Base-by-base conservation (phyloP, 768 basidiomycete genomes). In the Botryobasidium botryosum region DNA sequence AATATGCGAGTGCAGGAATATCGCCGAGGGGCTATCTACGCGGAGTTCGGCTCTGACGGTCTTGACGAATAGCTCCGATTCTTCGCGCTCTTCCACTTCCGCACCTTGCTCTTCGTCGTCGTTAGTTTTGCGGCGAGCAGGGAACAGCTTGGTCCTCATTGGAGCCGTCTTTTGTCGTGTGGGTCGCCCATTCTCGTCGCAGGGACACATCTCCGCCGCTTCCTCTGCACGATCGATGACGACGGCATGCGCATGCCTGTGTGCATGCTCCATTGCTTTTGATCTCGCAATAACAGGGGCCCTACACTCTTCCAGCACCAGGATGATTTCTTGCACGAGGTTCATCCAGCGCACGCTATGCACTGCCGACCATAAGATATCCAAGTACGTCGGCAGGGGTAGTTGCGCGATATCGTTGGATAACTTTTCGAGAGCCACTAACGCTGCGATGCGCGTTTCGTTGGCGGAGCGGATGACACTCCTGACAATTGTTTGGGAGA, bases 161-260 rank as follows among this genome's bases (percentile, higher is more conserved):
- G 72, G 71, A 1, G 68, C 55, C 1, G 59, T 65, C 8, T 61
- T 56, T 47, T 71, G 71, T 40, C 59, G 64, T 47, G 59, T 63
- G 3, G 72, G 71, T 41, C 64, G 61, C 2, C 77, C 77, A 12
- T 65, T 60, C n/a, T 76, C 74, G 48, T 76, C 69, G 45, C 76
- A 78, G 6, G 76, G 76, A 55, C 75, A 79, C 51, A 70, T 67
- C 47, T 77, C 74, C 1, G 68, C 68, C 4, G 76, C 77, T 52
- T 79, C 77, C 51, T 79, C 75, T 1, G 72, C 74, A 10, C 73
- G 66, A 48, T 79, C 77, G 46, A 75, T 76, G 1, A 67, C 68
- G 24, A 79, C 64, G 5, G 67, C 69, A 1, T 78, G 62, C 0
- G 70, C 69, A 27, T 74, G 67, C 42, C 70, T 72, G 51, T 71